phyloP scores from a whole-genome alignment of 305 asterid genomes.

The Fraxinus baroniana region DNA sequence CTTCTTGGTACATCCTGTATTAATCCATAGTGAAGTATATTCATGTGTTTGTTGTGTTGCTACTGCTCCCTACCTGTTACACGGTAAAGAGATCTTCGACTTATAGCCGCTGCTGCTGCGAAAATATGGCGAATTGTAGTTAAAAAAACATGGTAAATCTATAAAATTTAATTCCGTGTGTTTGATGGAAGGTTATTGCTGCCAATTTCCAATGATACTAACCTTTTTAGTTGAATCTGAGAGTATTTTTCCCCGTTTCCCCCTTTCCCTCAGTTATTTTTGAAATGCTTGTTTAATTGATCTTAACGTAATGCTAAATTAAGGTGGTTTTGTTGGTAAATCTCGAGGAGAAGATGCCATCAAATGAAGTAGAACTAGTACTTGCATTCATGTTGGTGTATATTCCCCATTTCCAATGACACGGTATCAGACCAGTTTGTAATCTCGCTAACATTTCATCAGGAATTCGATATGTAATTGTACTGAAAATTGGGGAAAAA shows the following conservation, averaged over 20 bases:
- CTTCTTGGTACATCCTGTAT: not conserved
- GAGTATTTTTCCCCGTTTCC: not conserved
- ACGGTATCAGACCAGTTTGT: not conserved
- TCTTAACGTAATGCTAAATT: constrained; percentile 24
- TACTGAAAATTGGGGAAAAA: not conserved
- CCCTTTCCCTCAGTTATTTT: not conserved
- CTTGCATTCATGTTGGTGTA: not conserved
- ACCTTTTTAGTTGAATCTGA: constrained; percentile 18
- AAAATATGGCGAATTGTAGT: not conserved
- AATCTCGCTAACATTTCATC: not conserved
- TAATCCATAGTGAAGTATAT: not conserved
- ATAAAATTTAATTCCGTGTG: not conserved
- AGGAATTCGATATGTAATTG: not conserved
- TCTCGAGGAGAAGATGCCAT: not conserved
- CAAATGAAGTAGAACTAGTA: not conserved
- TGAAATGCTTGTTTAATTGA: constrained; percentile 18
- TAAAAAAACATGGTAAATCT: not conserved
- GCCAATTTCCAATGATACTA: not conserved
- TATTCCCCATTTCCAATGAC: not conserved
- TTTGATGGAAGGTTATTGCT: not conserved
- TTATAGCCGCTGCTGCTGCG: not conserved
- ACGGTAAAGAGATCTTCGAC: not conserved
- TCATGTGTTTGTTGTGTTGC: not conserved
- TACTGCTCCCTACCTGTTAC: not conserved
- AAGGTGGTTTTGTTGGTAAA: not conserved